Evolutionary conservation across 148 eudicot genomes (phyloP), one percentile per base, ranked within the genome.

Genomic region (Rhododendron mucronatum): DNA sequence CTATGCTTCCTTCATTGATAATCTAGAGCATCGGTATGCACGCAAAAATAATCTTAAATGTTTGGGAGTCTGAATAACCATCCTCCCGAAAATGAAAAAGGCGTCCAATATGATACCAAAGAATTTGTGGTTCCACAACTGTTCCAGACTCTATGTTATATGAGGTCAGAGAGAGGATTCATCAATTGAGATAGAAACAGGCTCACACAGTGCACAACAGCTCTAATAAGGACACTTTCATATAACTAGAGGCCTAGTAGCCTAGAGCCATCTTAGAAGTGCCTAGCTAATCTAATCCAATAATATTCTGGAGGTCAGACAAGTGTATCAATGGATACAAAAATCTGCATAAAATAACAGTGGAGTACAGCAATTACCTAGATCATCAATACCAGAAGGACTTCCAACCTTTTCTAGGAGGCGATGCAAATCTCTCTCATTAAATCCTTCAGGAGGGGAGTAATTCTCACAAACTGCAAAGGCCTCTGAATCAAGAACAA

Each of bases 401-500:
- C 96, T 97, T 76, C 99, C 99, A 78, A 94, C 94, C 89, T 94
- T 91, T 92, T 95, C 96, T 85, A 97, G 90, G 85, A 97, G 96
- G 85, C 92, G 98, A 86, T 95, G 94, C 85, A 97, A 89, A 91
- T 97, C 98, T 89, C 93, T 97, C 88, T 95, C 98, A 87, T 86
- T 91, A 86, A 97, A 97, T 81, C 98, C 99, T 90, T 93, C 95
- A 13, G 99, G 99, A 63, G 99, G 99, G 41, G 93, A 93, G 90
- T 97, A 97, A 86, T 95, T 97, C 90, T 97, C 99, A 75, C 99
- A 97, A 83, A 97, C 96, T 69, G 92, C 98, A 93, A 97, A 96
- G 80, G 99, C 98, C 95, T 96, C 99, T 95, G 94, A 76, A 90
- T 71, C 65, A 80, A 21, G 87, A 84, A 83, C 47, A 83, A 14